Evolutionary conservation across 306 rosid species (phyloP), one percentile per base, ranked within the genome.

Genomic region (Neltuma alba): DNA sequence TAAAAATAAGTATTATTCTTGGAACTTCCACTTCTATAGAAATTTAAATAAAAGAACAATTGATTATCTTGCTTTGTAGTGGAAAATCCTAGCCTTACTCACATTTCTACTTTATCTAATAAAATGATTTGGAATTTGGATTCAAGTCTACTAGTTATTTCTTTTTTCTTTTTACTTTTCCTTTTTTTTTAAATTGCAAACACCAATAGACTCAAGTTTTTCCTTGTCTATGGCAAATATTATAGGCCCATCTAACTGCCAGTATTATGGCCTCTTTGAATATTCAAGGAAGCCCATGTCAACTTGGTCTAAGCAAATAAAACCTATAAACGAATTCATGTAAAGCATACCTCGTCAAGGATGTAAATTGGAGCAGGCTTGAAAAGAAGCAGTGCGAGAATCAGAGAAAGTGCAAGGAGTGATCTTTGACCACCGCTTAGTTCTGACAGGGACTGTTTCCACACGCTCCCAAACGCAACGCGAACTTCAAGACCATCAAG

Each of bases 371-470:
- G 99, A 83, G 99, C 99, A 42, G 99, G 99, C 79, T 95, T 95
- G 83, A 95, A 95, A 55, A 95, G 97, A 82, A 95, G 98, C 86
- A 95, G 87, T 18, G 99, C 98, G 82, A 95, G 85, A 80, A 95
- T 95, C 62, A 95, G 86, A 74, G 98, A 92, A 72, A 95, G 97
- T 73, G 99, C 99, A 65, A 95, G 97, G 79, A 95, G 89, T 60
- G 99, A 95, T 84, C 99, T 90, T 85, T 95, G 99, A 55, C 99
- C 99, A 73, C 99, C 99, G 85, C 99, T 95, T 62, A 95, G 81
- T 84, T 95, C 99, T 30, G 99, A 95, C 82, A 95, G 88, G 20
- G 99, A 91, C 87, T 95, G 99, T 86, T 92, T 95, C 99, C 99
- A 95, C 68, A 92, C 98, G 80, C 94, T 77, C 69, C 99, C 99